A percentile compares a stretch with the other conserved stretches of the same genome.
Evolutionary conservation across 225 moss, liverwort and hornwort genomes (phyloP).

Genomic region (Polytrichum formosum): DNA sequence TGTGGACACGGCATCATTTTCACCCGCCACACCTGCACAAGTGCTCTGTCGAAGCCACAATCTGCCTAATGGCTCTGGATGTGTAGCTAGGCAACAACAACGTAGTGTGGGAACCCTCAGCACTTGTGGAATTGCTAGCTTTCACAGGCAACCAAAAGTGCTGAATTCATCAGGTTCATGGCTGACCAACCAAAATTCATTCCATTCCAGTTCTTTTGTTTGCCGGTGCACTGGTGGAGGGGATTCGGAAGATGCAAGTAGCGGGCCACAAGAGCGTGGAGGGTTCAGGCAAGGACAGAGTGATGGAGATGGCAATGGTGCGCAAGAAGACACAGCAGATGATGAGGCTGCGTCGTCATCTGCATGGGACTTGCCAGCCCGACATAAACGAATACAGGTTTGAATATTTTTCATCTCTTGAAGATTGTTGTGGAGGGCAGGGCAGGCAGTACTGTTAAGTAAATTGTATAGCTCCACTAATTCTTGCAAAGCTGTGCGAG

Average conservation of each 20-base stretch:
- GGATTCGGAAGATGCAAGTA: slow-evolving; percentile 42
- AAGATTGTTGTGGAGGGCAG: background rate
- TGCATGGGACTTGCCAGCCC: slow-evolving; percentile 83
- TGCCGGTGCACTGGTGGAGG: slow-evolving; percentile 61
- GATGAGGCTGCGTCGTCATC: slow-evolving; percentile 69
- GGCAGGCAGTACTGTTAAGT: no score
- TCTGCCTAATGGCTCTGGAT: slow-evolving; percentile 48
- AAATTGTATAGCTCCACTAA: no score
- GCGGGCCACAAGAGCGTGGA: slow-evolving; percentile 39
- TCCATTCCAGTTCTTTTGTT: slow-evolving; percentile 40
- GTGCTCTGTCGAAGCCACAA: slow-evolving; percentile 29
- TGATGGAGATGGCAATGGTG: slow-evolving; percentile 31
- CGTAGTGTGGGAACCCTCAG: slow-evolving; percentile 20
- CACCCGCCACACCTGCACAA: slow-evolving; percentile 22
- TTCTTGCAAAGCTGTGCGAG: no score
- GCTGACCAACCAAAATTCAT: slow-evolving; percentile 37
- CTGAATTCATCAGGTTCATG: slow-evolving; percentile 36
- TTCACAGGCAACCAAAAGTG: slow-evolving; percentile 49
- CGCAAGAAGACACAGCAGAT: slow-evolving; percentile 39
- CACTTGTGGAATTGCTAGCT: slow-evolving; percentile 24
- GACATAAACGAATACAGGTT: slow-evolving; percentile 84
- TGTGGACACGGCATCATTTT: slow-evolving; percentile 25
- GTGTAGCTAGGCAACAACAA: slow-evolving; percentile 47
- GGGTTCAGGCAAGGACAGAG: slow-evolving; percentile 44
- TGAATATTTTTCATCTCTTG: slow-evolving; percentile 3